Evolutionary conservation across 73 alveolate genomes (phyloP).

Genomic region (Breviolum minutum): DNA sequence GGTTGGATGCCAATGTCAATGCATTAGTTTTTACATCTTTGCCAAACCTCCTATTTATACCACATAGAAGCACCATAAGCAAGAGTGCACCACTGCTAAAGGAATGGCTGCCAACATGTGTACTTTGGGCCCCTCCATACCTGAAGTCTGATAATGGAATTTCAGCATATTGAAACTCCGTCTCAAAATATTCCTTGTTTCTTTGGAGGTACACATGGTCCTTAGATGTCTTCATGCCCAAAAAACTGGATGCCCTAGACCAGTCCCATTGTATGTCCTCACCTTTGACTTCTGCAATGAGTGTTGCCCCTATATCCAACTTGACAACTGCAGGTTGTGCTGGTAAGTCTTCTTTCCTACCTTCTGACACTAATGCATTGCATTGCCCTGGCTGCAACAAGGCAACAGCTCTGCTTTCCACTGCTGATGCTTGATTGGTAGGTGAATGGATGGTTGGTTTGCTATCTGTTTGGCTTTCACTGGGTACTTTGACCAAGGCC

Average conservation of each 20-base stretch:
- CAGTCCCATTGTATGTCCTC: background rate
- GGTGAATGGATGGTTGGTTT: no score
- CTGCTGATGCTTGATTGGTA: no score
- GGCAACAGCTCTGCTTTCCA: background rate
- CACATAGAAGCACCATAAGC: background rate
- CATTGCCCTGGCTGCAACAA: no score
- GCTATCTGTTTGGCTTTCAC: no score
- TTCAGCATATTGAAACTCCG: background rate
- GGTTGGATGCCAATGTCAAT: background rate
- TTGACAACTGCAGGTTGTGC: background rate
- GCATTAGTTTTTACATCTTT: background rate
- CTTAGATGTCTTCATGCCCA: background rate
- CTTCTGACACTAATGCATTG: no score
- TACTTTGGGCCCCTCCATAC: background rate
- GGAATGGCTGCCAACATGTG: background rate
- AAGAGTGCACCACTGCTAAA: background rate
- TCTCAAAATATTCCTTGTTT: background rate
- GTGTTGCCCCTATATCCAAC: background rate
- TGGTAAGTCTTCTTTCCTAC: background rate
- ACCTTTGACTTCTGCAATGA: background rate
- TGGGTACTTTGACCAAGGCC: no score
- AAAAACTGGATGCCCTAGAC: background rate
- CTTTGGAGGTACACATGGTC: background rate
- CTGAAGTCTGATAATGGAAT: background rate
- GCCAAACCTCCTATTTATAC: background rate